Conservation (phyloP, 352 stramenopile species). For the Phytophthora idaei region DNA sequence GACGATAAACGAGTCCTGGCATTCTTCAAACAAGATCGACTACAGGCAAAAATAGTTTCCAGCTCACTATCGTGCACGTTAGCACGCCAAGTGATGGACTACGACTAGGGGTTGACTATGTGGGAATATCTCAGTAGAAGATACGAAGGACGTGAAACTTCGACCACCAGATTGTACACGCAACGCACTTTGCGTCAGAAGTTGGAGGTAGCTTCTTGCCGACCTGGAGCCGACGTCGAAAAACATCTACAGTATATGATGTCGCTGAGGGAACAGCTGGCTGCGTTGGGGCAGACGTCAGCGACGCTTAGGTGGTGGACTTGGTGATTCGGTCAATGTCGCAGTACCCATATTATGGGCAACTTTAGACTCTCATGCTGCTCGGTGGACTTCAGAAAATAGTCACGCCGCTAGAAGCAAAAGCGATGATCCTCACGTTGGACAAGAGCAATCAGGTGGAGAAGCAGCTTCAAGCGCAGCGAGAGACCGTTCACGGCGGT, state of each 20-base stretch:
- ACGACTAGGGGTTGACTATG: not conserved
- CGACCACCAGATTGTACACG: not conserved
- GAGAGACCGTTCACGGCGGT: too few species aligned
- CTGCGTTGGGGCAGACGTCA: not conserved
- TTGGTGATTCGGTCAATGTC: constrained; percentile 6
- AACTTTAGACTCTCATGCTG: too few species aligned
- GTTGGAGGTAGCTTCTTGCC: not conserved
- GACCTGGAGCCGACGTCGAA: not conserved
- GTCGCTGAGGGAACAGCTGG: not conserved
- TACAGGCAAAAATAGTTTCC: not conserved
- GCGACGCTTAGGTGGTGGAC: constrained; percentile 4
- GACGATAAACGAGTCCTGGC: too few species aligned
- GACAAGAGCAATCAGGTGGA: too few species aligned
- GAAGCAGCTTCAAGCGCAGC: too few species aligned
- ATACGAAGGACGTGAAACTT: not conserved
- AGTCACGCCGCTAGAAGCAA: too few species aligned
- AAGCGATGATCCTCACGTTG: too few species aligned
- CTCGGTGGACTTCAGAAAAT: too few species aligned
- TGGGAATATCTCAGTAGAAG: not conserved
- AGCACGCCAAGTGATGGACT: not conserved
- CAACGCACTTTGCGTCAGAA: not conserved
- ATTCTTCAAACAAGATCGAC: not conserved
- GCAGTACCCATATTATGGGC: not conserved
- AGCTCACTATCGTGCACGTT: not conserved
- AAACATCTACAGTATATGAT: constrained; percentile 5